Evolutionary conservation across 2,329 filamentous ascomycete species (phyloP).

Genomic region (Neobulgaria alba): DNA sequence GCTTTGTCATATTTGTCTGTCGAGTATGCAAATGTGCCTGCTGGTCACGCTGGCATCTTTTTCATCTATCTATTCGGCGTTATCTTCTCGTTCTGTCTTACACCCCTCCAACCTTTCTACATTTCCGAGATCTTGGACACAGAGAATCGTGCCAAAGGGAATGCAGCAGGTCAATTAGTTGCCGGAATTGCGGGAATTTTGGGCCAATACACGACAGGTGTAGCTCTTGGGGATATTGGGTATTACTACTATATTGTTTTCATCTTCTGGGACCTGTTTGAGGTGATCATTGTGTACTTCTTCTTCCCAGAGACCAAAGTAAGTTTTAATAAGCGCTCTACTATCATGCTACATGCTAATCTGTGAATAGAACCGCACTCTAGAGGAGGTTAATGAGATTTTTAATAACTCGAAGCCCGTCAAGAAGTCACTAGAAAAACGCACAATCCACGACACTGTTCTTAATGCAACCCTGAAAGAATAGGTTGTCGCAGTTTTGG

Average conservation of each 20-base stretch:
- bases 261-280: conserved; percentile 14
- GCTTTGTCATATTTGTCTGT: neutral
- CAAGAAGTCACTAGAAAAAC: no score
- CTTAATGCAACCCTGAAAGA: no score
- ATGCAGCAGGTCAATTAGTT: neutral
- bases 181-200: neutral
- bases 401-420: no score
- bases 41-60: neutral
- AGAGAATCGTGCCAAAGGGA: neutral
- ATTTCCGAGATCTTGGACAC: neutral
- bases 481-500: no score
- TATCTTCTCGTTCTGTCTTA: neutral
- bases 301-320: conserved; percentile 37
- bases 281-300: conserved; percentile 30
- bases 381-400: conserved; percentile 62
- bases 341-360: no score
- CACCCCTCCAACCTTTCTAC: neutral
- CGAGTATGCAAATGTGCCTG: neutral
- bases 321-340: no score
- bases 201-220: conserved; percentile 25
- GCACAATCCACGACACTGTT: no score
- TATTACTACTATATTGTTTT: conserved; percentile 27
- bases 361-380: no score
- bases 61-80: neutral
- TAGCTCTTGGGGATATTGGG: conserved; percentile 25